These are phyloP conservation scores for Priceomyces castillae DNA, from an alignment of 805 yeast species.

Conservation along the genomic window DNA sequence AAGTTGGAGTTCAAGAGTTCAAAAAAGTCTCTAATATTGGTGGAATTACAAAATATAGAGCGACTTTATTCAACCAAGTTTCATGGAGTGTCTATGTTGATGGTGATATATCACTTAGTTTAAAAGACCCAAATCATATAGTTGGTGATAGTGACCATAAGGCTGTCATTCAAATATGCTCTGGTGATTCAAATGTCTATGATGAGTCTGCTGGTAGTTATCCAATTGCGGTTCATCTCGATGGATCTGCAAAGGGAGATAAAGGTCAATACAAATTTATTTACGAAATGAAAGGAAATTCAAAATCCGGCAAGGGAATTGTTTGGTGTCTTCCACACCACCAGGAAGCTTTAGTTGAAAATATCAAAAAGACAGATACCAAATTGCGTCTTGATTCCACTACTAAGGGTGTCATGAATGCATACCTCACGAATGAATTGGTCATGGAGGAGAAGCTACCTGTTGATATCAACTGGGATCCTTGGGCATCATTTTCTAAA, in stretches of 20 bases:
- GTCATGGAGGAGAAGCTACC: slow-evolving; percentile 45
- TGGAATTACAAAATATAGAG: slow-evolving; percentile 48
- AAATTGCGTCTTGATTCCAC: slow-evolving; percentile 44
- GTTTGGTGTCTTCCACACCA: slow-evolving; percentile 56
- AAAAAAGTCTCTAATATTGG: slow-evolving; percentile 35
- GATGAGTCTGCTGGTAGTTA: slow-evolving; percentile 36
- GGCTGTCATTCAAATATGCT: slow-evolving; percentile 57
- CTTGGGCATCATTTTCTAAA: slow-evolving; percentile 48
- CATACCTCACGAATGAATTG: slow-evolving; percentile 39
- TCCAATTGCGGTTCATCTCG: slow-evolving; percentile 18
- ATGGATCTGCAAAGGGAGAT: slow-evolving; percentile 17
- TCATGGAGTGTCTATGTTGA: slow-evolving; percentile 66
- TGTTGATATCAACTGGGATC: slow-evolving; percentile 43
- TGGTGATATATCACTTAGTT: slow-evolving; percentile 22
- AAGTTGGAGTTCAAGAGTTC: slow-evolving; percentile 61
- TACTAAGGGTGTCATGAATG: slow-evolving; percentile 49
- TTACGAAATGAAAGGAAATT: slow-evolving; percentile 27
- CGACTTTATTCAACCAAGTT: slow-evolving; percentile 53
- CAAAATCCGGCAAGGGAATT: slow-evolving; percentile 27
- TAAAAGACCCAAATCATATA: slow-evolving; percentile 41
- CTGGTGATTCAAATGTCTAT: slow-evolving; percentile 38
- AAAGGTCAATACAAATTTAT: slow-evolving; percentile 27
- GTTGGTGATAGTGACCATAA: slow-evolving; percentile 39
- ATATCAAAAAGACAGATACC: slow-evolving; percentile 25
- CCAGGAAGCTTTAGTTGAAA: slow-evolving; percentile 33